These are phyloP conservation scores for Botryotinia narcissicola DNA, from an alignment of 2,329 filamentous ascomycete genomes.

Conservation along the genomic window DNA sequence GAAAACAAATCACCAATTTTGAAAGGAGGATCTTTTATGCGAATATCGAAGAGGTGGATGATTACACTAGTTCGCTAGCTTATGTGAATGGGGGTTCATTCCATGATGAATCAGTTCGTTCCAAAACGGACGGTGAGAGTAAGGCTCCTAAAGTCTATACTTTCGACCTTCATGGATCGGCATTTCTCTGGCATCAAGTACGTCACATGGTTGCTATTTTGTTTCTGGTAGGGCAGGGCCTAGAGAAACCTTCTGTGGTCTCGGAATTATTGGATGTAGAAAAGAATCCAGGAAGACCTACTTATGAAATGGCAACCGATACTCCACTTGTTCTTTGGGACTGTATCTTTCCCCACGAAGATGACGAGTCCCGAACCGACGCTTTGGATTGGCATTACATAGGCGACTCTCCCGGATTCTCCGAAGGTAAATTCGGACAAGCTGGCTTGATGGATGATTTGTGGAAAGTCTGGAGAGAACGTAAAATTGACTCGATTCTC, in stretches of 20 bases:
- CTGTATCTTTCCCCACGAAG: slow-evolving; percentile 73
- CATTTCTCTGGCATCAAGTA: slow-evolving; percentile 98
- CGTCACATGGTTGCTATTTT: slow-evolving; percentile 88
- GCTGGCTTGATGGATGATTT: slow-evolving; percentile 68
- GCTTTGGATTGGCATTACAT: slow-evolving; percentile 75
- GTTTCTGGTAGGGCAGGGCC: slow-evolving; percentile 87
- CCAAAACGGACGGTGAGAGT: not conserved
- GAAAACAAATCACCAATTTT: slow-evolving; percentile 87
- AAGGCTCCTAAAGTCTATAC: slow-evolving; percentile 68
- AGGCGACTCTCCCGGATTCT: slow-evolving; percentile 60
- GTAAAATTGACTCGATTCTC: slow-evolving; percentile 88
- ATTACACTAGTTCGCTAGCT: slow-evolving; percentile 51
- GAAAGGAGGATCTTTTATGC: slow-evolving; percentile 75
- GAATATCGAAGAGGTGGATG: slow-evolving; percentile 69
- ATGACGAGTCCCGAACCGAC: slow-evolving; percentile 49
- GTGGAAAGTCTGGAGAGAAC: slow-evolving; percentile 79
- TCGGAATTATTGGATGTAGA: slow-evolving; percentile 70
- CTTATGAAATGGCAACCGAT: slow-evolving; percentile 89
- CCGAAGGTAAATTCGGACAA: slow-evolving; percentile 60
- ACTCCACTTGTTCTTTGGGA: slow-evolving; percentile 93
- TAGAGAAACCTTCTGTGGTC: slow-evolving; percentile 74
- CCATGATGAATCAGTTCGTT: slow-evolving; percentile 5
- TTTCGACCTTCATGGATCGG: slow-evolving; percentile 84
- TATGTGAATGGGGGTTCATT: slow-evolving; percentile 45
- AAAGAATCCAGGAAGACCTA: slow-evolving; percentile 71